Base-by-base conservation (phyloP, 805 yeast species). In the Metschnikowia lunata region DNA sequence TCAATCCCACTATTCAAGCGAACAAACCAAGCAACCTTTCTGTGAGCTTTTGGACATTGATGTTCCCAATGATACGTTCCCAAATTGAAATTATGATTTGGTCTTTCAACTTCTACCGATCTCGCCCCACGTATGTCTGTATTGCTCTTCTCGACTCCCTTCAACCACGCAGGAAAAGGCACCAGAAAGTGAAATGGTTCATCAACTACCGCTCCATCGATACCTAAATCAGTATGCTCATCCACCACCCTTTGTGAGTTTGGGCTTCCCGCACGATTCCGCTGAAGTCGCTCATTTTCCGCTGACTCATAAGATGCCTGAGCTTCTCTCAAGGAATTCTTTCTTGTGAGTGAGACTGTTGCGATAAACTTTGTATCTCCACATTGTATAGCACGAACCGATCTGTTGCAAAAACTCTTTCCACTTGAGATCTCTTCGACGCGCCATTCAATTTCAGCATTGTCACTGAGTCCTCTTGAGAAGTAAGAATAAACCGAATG, bases 401-500 rank as follows among this genome's bases (percentile, higher is more conserved):
- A 47, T 14, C 74, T 46, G 46, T 64, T 66, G 36, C 67, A 65
- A 52, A 67, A 70, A 32, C 57, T 59, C 36, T 60, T 61, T 6
- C 72, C 72, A 29, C 62, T 62, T 43, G 59, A 61, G n/a, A 64
- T 46, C 28, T 57, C 58, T 39, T 67, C 72, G 9, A 69, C 70
- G 30, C 58, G 56, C 52, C 61, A 67, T 33, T 54, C 54, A 42
- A 71, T 60, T 1, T 60, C 60, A 1, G 34, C 39, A 12, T 49
- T 39, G 42, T 65, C 72, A 42, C 55, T 59, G n/a, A 67, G 71
- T 10, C 70, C 68, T 46, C 66, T 65, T 23, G 68, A 60, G 45
- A 70, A 69, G 45, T 63, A 67, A 14, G 69, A 64, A 46, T 70
- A 74, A 31, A 69, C 53, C 1, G 73, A 68, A 40, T 69, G 71